A percentile compares a stretch with the other conserved stretches of the same genome.
Conservation (phyloP, 2,329 filamentous ascomycete genomes). For the Colletotrichum destructivum region DNA sequence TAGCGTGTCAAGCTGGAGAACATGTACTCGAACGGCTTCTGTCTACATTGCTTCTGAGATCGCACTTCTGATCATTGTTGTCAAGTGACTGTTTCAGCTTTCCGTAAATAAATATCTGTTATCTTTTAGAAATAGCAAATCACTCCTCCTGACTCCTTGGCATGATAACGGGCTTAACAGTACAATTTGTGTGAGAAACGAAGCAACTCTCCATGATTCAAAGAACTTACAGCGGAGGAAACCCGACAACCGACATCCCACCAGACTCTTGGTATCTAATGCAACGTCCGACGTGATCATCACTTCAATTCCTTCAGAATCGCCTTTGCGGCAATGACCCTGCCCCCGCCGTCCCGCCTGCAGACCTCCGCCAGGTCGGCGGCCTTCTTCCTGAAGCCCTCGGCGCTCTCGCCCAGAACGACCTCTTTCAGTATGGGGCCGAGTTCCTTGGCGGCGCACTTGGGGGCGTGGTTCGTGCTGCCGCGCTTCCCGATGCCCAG, state of each 20-base stretch:
- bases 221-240: neutral
- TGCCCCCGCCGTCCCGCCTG: neutral
- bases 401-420: neutral
- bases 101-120: too few species aligned
- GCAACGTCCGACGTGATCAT: neutral
- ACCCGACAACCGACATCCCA: neutral
- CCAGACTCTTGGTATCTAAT: neutral
- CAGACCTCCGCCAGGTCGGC: neutral
- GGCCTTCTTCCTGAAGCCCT: neutral
- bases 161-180: too few species aligned
- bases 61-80: too few species aligned
- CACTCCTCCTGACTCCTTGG: too few species aligned
- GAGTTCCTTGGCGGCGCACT: constrained; percentile 7
- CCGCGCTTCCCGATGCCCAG: constrained; percentile 57
- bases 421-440: constrained; percentile 1
- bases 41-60: too few species aligned
- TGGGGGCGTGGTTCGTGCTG: constrained; percentile 1
- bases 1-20: too few species aligned
- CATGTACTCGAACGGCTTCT: too few species aligned
- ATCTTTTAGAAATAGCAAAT: too few species aligned
- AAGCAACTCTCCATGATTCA: neutral
- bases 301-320: neutral
- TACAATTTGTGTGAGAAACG: too few species aligned
- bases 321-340: neutral
- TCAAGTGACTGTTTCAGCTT: too few species aligned